Conservation (phyloP, 2,329 filamentous ascomycete species). For the Aspergillus ruber region DNA sequence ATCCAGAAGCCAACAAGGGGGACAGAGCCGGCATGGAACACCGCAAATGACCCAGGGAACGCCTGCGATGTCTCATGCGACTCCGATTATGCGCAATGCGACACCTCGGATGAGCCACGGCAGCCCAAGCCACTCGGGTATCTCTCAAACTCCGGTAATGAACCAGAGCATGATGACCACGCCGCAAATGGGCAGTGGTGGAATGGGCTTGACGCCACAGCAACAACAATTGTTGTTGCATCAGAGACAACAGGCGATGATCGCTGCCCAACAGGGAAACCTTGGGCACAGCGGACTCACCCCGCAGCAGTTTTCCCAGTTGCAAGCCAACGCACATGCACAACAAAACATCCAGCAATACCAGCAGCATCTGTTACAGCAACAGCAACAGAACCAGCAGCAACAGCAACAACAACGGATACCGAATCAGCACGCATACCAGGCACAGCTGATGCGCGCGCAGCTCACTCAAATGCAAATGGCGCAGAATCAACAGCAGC, state of each 20-base stretch:
- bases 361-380: conserved; percentile 35
- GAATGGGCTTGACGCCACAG: conserved; percentile 32
- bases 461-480: conserved; percentile 35
- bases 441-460: conserved; percentile 32
- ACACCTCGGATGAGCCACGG: conserved; percentile 43
- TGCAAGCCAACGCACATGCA: conserved; percentile 40
- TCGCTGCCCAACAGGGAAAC: conserved; percentile 32
- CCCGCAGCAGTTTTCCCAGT: conserved; percentile 35
- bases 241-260: conserved; percentile 33
- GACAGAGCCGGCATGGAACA: conserved; percentile 42
- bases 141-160: conserved; percentile 41
- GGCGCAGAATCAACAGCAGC: conserved; percentile 19
- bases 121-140: conserved; percentile 36
- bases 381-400: conserved; percentile 29
- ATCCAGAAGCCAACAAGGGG: conserved; percentile 38
- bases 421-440: conserved; percentile 29
- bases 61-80: conserved; percentile 41
- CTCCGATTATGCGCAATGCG: conserved; percentile 42
- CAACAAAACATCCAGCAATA: conserved; percentile 42
- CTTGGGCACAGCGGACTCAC: conserved; percentile 30
- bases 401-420: conserved; percentile 27
- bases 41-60: conserved; percentile 44
- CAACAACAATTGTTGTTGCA: conserved; percentile 36
- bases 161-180: conserved; percentile 36
- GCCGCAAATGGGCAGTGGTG: conserved; percentile 33